Percentiles rank a stretch among this genome's conserved stretches.
These are phyloP conservation scores for Ceratobasidium sp. DNA, from an alignment of 1,284 basidiomycete species.

Conservation along the genomic window DNA sequence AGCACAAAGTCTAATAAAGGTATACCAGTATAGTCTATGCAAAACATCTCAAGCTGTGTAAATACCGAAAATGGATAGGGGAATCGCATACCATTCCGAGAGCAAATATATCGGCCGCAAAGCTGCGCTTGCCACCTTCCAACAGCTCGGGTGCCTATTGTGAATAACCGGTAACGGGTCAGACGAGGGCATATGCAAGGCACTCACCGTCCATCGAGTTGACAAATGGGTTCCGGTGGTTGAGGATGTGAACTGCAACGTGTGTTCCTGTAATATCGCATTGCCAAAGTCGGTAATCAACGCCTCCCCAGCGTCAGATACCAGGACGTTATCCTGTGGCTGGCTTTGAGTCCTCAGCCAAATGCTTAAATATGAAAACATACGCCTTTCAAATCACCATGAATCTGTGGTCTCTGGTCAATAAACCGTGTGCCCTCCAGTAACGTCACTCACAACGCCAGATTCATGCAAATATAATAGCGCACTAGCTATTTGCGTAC, in stretches of 20 bases:
- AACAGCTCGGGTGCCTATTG: conserved; percentile 14
- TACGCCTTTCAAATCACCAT: conserved; percentile 39
- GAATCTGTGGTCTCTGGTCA: neutral
- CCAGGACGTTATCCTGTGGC: neutral
- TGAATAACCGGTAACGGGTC: neutral
- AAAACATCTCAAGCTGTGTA: neutral
- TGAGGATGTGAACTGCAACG: conserved; percentile 17
- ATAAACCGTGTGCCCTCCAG: neutral
- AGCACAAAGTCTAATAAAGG: neutral
- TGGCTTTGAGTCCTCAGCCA: neutral
- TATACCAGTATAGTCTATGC: conserved; percentile 12
- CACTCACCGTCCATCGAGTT: conserved; percentile 14
- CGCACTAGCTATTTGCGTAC: conserved; percentile 10
- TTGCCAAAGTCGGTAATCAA: conserved; percentile 30
- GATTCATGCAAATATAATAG: conserved; percentile 15
- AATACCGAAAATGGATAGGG: neutral
- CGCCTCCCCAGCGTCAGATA: neutral
- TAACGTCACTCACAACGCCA: conserved; percentile 16
- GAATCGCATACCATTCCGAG: conserved; percentile 20
- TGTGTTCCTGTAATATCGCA: neutral
- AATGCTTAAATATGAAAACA: neutral
- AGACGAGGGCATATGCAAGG: neutral
- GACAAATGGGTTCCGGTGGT: neutral
- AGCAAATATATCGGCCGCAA: conserved; percentile 18
- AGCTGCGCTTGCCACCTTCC: neutral